A percentile compares a stretch with the other conserved stretches of the same genome.
phyloP scores from a whole-genome alignment of 2,329 filamentous ascomycete genomes.

The Cryphonectria naterciae region DNA sequence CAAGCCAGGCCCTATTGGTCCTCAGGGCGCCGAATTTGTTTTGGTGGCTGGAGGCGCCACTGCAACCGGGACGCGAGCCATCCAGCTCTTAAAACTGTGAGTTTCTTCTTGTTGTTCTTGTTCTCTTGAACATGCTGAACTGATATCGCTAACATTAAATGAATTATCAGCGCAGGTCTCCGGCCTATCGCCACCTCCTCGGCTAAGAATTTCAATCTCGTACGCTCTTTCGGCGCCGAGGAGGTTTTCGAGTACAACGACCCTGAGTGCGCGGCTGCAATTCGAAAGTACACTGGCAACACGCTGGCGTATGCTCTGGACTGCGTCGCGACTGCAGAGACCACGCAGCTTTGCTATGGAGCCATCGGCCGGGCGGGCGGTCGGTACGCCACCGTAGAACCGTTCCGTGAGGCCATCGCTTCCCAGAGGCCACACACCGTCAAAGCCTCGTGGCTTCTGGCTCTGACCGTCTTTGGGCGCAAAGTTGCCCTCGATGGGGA shows the following conservation, averaged over 20 bases:
- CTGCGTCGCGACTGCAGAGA: constrained; percentile 38
- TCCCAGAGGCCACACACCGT: background rate
- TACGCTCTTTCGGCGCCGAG: constrained; percentile 43
- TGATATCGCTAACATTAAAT: background rate
- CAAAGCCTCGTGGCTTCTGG: background rate
- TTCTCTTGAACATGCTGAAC: background rate
- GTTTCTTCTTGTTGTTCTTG: constrained; percentile 2
- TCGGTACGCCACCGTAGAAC: constrained; percentile 22
- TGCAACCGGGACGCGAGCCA: constrained; percentile 4
- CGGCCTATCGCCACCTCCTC: constrained; percentile 34
- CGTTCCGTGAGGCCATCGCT: background rate
- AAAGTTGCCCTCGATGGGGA: background rate
- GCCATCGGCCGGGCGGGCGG: constrained; percentile 40
- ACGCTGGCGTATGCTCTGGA: constrained; percentile 43
- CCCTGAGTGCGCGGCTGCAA: constrained; percentile 32
- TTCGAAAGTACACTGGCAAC: constrained; percentile 42
- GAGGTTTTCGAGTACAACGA: constrained; percentile 44
- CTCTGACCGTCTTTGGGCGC: background rate
- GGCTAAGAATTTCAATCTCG: constrained; percentile 39
- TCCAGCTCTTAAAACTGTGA: constrained; percentile 28
- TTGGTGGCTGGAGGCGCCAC: constrained; percentile 6
- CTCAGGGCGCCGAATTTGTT: background rate
- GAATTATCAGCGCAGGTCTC: background rate
- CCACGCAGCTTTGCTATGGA: constrained; percentile 42
- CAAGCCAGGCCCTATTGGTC: constrained; percentile 19